Evolutionary conservation across 805 yeast species (phyloP).

Genomic region (Saccharomycopsis guyanensis): DNA sequence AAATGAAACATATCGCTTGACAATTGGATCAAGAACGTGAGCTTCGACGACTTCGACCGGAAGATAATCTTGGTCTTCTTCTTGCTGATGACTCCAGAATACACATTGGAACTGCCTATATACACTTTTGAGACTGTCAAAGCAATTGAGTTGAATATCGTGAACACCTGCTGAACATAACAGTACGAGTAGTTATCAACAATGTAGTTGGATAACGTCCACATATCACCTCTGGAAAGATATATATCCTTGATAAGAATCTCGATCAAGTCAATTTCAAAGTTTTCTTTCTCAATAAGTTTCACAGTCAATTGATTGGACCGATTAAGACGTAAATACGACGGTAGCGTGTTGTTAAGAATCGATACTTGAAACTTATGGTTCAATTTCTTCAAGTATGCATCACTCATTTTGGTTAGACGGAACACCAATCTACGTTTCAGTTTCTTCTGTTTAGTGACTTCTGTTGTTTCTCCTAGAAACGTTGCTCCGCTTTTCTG

Average conservation of each 20-base stretch:
- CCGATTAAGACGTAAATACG: constrained; percentile 55
- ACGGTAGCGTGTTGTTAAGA: constrained; percentile 50
- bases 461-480: constrained; percentile 20
- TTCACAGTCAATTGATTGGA: constrained; percentile 58
- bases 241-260: constrained; percentile 72
- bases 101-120: constrained; percentile 56
- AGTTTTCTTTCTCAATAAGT: constrained; percentile 36
- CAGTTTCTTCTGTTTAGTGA: constrained; percentile 13
- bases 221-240: constrained; percentile 86
- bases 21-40: constrained; percentile 78
- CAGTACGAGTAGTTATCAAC: constrained; percentile 52
- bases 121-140: constrained; percentile 55
- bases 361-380: constrained; percentile 43
- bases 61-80: constrained; percentile 71
- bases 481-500: constrained; percentile 24
- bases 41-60: constrained; percentile 83
- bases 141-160: constrained; percentile 55
- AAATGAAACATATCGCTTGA: constrained; percentile 98
- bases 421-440: constrained; percentile 37
- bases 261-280: constrained; percentile 79
- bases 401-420: constrained; percentile 31
- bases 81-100: constrained; percentile 68
- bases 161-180: constrained; percentile 30
- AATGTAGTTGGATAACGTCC: constrained; percentile 71
- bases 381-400: constrained; percentile 27